Evolutionary conservation across 495 filamentous ascomycete species (phyloP).

Genomic region (Aspergillus funiculosus): DNA sequence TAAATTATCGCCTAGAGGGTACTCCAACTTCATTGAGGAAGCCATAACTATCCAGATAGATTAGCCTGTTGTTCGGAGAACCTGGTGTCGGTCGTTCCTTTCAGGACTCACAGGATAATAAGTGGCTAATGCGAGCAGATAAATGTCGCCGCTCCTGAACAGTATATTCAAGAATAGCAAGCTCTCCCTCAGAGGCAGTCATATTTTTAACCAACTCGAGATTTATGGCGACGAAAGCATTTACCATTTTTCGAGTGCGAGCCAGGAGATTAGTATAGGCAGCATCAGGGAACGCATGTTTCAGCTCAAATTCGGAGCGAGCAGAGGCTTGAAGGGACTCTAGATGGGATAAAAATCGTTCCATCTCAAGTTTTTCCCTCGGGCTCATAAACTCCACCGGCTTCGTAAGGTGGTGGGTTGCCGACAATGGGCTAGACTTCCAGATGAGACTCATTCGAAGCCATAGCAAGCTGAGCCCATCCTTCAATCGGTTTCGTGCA

Average conservation of each 20-base stretch:
- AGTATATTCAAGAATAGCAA: slow-evolving; percentile 71
- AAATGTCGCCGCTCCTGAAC: slow-evolving; percentile 71
- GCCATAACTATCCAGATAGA: slow-evolving; percentile 61
- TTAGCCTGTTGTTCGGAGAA: not conserved
- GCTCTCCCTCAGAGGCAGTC: slow-evolving; percentile 70
- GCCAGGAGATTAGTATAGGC: slow-evolving; percentile 66
- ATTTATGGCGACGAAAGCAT: slow-evolving; percentile 93
- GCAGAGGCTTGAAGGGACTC: slow-evolving; percentile 71
- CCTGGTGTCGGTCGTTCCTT: not conserved
- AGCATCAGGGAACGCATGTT: slow-evolving; percentile 71
- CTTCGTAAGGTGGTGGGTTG: slow-evolving; percentile 50
- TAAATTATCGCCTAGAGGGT: slow-evolving; percentile 80
- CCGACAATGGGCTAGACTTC: slow-evolving; percentile 86
- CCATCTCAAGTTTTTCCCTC: slow-evolving; percentile 68
- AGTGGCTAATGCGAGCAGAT: slow-evolving; percentile 81
- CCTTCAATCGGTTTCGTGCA: slow-evolving; percentile 76
- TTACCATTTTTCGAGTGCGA: slow-evolving; percentile 75
- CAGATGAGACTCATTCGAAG: slow-evolving; percentile 93
- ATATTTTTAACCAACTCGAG: slow-evolving; percentile 80
- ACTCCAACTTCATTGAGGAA: slow-evolving; percentile 86
- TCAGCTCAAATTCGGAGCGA: slow-evolving; percentile 72
- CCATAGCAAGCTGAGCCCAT: slow-evolving; percentile 80
- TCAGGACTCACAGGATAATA: slow-evolving; percentile 63
- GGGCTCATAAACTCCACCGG: slow-evolving; percentile 68
- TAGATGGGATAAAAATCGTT: slow-evolving; percentile 56